Evolutionary conservation across 768 basidiomycete genomes (phyloP).

Genomic region (Gymnopilus junonius): DNA sequence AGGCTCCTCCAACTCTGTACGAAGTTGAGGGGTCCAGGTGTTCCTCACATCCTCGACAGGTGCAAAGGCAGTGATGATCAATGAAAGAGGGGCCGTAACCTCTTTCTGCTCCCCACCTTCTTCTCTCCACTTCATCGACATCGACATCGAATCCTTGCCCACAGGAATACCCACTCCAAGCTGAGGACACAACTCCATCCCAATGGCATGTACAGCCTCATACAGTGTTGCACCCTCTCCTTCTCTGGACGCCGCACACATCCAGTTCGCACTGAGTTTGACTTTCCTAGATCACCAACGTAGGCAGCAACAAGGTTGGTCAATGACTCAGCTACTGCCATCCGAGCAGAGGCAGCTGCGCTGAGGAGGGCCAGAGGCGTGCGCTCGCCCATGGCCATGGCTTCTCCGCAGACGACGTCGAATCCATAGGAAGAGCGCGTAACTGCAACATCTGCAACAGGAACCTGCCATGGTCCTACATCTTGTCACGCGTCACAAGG

Average conservation of each 20-base stretch:
- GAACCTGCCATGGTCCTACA: conserved; percentile 99
- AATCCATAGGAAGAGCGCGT: conserved; percentile 96
- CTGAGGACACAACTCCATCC: conserved; percentile 91
- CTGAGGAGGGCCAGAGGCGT: conserved; percentile 89
- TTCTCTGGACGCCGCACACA: conserved; percentile 90
- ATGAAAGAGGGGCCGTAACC: conserved; percentile 88
- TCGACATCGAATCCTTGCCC: conserved; percentile 99
- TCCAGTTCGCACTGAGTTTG: conserved; percentile 99
- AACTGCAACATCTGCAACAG: conserved; percentile 96
- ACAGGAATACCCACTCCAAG: conserved; percentile 95
- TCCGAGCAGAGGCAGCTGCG: conserved; percentile 90
- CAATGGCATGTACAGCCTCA: conserved; percentile 88
- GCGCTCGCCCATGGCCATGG: conserved; percentile 98
- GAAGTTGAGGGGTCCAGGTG: conserved; percentile 95
- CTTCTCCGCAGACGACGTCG: conserved; percentile 81
- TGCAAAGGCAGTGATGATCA: conserved; percentile 95
- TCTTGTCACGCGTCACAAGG: conserved; percentile 94
- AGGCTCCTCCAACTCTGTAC: conserved; percentile 58
- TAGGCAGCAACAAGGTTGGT: conserved; percentile 89
- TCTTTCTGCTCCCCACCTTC: conserved; percentile 69
- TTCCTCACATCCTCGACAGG: conserved; percentile 75
- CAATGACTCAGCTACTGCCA: conserved; percentile 94
- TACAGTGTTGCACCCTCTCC: conserved; percentile 92
- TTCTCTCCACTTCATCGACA: conserved; percentile 93
- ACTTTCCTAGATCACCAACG: conserved; percentile 69